Conservation (phyloP, 2,329 filamentous ascomycete species). For the Lasiodiplodia gonubiensis region DNA sequence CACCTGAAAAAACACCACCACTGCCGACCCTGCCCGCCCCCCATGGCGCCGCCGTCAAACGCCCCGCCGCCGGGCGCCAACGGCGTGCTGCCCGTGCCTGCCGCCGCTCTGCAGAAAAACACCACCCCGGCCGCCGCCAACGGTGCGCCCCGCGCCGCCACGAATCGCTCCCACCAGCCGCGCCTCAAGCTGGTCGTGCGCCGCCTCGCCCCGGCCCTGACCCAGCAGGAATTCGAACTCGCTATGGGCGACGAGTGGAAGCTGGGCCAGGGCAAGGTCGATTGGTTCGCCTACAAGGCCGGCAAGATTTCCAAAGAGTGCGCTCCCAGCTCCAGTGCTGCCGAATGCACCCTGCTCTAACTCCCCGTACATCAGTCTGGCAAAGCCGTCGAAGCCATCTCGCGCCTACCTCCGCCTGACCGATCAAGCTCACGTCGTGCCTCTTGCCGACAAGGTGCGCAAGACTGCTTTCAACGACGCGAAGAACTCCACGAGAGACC, state of each 20-base stretch:
- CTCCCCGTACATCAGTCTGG: constrained; percentile 62
- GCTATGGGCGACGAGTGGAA: constrained; percentile 83
- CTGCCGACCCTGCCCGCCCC: constrained; percentile 10
- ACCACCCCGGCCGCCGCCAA: constrained; percentile 39
- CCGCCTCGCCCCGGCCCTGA: constrained; percentile 84
- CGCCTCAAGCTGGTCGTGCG: constrained; percentile 86
- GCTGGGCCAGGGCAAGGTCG: constrained; percentile 77
- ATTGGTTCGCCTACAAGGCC: constrained; percentile 76
- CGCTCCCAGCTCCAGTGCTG: constrained; percentile 40
- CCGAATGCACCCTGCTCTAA: background rate
- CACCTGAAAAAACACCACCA: constrained; percentile 13
- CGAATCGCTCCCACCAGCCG: constrained; percentile 56
- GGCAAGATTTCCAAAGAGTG: constrained; percentile 87
- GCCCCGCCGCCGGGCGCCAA: constrained; percentile 38
- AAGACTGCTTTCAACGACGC: constrained; percentile 78
- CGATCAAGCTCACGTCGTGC: constrained; percentile 69
- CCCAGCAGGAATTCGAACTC: constrained; percentile 74
- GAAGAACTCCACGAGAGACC: constrained; percentile 73
- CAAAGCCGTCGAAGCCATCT: constrained; percentile 81
- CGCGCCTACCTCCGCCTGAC: constrained; percentile 83
- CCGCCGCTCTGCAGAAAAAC: constrained; percentile 44
- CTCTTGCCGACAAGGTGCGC: constrained; percentile 74
- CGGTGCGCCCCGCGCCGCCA: constrained; percentile 37
- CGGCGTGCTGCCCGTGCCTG: constrained; percentile 45
- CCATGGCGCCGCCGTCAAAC: constrained; percentile 29